phyloP scores from a whole-genome alignment of 352 stramenopile species.

The Nothophytophthora sp. region DNA sequence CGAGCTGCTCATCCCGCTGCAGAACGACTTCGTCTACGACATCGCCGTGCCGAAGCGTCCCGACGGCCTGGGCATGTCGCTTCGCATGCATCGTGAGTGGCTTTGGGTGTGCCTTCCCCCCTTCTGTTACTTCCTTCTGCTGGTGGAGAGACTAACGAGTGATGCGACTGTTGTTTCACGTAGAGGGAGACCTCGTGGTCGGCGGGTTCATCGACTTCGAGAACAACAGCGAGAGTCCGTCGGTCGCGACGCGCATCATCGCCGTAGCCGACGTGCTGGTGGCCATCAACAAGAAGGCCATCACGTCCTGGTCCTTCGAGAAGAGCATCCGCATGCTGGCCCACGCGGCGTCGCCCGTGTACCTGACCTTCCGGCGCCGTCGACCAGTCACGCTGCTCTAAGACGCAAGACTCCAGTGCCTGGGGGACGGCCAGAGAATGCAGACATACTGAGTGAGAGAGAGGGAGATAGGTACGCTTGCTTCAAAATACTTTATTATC shows the following conservation, averaged over 20 bases:
- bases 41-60: slow-evolving; percentile 77
- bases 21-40: slow-evolving; percentile 86
- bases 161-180: slow-evolving; percentile 1
- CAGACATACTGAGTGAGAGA: no score
- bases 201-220: slow-evolving; percentile 85
- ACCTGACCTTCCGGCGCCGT: slow-evolving; percentile 78
- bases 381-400: slow-evolving; percentile 68
- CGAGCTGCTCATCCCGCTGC: slow-evolving; percentile 72
- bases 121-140: no score
- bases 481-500: no score
- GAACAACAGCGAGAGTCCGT: slow-evolving; percentile 78
- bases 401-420: no score
- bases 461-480: no score
- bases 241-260: slow-evolving; percentile 77
- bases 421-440: no score
- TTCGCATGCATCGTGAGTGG: slow-evolving; percentile 84
- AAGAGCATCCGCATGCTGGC: slow-evolving; percentile 86
- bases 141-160: no score
- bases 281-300: slow-evolving; percentile 89
- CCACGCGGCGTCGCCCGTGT: slow-evolving; percentile 76
- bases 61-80: slow-evolving; percentile 83
- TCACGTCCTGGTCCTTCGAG: slow-evolving; percentile 85
- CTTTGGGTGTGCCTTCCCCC: no score
- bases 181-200: slow-evolving; percentile 79
- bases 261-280: slow-evolving; percentile 76